Evolutionary conservation across 306 rosid species (phyloP).

Genomic region (Albizia julibrissin): DNA sequence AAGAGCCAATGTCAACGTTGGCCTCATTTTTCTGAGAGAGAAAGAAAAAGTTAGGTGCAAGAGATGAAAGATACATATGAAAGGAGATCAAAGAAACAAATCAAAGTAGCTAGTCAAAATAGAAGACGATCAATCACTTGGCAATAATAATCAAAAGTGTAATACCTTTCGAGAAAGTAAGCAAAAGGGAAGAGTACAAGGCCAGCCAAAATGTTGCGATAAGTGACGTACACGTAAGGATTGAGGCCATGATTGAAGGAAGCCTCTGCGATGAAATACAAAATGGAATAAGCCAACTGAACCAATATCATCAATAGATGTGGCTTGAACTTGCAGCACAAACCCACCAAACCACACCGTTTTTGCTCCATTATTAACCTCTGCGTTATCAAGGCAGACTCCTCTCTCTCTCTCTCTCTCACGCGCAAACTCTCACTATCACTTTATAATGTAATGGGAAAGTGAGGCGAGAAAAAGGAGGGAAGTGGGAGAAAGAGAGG

Average conservation of each 20-base stretch:
- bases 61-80: neutral
- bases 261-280: conserved; percentile 55
- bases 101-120: neutral
- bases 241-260: conserved; percentile 73
- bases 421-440: neutral
- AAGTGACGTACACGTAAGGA: conserved; percentile 61
- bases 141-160: neutral
- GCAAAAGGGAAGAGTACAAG: conserved; percentile 54
- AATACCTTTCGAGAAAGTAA: conserved; percentile 59
- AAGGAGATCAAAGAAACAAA: neutral
- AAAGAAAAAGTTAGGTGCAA: neutral
- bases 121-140: neutral
- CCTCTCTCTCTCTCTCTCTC: neutral
- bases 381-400: neutral
- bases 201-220: conserved; percentile 47
- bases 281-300: conserved; percentile 48
- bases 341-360: neutral
- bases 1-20: conserved; percentile 52
- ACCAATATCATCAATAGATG: conserved; percentile 47
- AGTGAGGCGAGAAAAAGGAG: too few species aligned
- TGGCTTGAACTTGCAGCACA: conserved; percentile 47
- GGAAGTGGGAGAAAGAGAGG: too few species aligned
- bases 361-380: conserved; percentile 19
- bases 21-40: conserved; percentile 46
- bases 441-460: neutral